Conservation (phyloP, 2,329 filamentous ascomycete species). For the Cytospora piceae region DNA sequence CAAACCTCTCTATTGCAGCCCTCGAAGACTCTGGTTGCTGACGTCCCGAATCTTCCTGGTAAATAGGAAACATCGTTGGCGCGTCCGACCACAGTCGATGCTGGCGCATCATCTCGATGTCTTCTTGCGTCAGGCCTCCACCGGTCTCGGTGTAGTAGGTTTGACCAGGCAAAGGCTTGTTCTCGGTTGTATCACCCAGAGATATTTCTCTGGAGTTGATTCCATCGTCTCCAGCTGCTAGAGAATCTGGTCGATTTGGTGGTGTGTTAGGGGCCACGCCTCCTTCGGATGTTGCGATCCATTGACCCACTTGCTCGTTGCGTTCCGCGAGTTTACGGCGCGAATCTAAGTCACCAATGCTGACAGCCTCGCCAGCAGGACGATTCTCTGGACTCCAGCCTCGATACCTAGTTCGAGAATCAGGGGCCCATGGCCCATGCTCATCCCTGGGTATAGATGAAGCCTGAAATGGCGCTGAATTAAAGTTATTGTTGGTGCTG, state of each 20-base stretch:
- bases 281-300: conserved; percentile 46
- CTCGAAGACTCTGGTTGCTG: conserved; percentile 56
- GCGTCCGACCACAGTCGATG: conserved; percentile 54
- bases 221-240: conserved; percentile 40
- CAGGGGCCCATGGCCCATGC: conserved; percentile 47
- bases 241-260: conserved; percentile 24
- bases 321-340: conserved; percentile 48
- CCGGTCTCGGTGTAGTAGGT: conserved; percentile 51
- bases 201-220: conserved; percentile 48
- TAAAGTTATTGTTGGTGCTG: conserved; percentile 42
- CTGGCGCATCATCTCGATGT: conserved; percentile 54
- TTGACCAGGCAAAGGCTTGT: conserved; percentile 52
- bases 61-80: conserved; percentile 53
- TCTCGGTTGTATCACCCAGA: conserved; percentile 53
- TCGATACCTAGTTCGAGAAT: conserved; percentile 45
- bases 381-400: conserved; percentile 55
- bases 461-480: conserved; percentile 31
- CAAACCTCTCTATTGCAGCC: conserved; percentile 57
- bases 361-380: conserved; percentile 48
- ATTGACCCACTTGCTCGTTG: conserved; percentile 55
- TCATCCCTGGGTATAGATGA: conserved; percentile 43
- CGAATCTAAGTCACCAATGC: conserved; percentile 53
- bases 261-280: conserved; percentile 34
- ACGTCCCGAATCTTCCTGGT: conserved; percentile 37
- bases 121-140: conserved; percentile 49